These are phyloP conservation scores for Boletellus ananiceps DNA, from an alignment of 768 basidiomycete genomes.

Conservation along the genomic window DNA sequence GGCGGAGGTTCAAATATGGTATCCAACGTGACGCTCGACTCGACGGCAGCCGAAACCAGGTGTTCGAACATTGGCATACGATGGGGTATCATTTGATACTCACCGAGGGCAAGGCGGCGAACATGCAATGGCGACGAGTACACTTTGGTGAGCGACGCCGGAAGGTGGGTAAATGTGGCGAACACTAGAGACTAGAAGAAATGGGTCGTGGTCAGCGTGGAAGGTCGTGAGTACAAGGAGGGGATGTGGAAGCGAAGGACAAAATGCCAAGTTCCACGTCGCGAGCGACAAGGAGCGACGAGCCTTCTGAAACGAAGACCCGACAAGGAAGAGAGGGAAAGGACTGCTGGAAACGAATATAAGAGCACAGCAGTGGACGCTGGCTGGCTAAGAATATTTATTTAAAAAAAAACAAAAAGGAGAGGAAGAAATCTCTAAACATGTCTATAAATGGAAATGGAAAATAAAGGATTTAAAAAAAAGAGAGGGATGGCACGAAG, in stretches of 20 bases:
- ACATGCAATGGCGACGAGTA: slow-evolving; percentile 38
- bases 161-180: slow-evolving; percentile 31
- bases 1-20: slow-evolving; percentile 12
- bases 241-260: slow-evolving; percentile 21
- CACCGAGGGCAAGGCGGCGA: slow-evolving; percentile 34
- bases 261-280: slow-evolving; percentile 14
- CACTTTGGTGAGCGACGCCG: slow-evolving; percentile 38
- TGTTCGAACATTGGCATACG: slow-evolving; percentile 1
- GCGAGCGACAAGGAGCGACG: slow-evolving; percentile 16
- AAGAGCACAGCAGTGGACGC: slow-evolving; percentile 28
- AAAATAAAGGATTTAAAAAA: slow-evolving; percentile 9
- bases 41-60: neutral
- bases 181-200: slow-evolving; percentile 23
- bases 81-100: slow-evolving; percentile 18
- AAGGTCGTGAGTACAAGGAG: slow-evolving; percentile 29
- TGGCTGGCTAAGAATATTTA: slow-evolving; percentile 11
- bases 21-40: slow-evolving; percentile 5
- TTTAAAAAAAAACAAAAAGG: slow-evolving; percentile 12
- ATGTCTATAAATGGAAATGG: slow-evolving; percentile 17
- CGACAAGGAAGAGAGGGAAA: slow-evolving; percentile 22
- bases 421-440: slow-evolving; percentile 2
- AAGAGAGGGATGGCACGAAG: slow-evolving; percentile 1
- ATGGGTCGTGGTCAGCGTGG: slow-evolving; percentile 39
- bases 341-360: slow-evolving; percentile 27
- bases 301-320: slow-evolving; percentile 26